Evolutionary conservation across 75 land plant species (phyloP), one percentile per base, ranked within the genome.

Genomic region (Selaginella tamariscina): DNA sequence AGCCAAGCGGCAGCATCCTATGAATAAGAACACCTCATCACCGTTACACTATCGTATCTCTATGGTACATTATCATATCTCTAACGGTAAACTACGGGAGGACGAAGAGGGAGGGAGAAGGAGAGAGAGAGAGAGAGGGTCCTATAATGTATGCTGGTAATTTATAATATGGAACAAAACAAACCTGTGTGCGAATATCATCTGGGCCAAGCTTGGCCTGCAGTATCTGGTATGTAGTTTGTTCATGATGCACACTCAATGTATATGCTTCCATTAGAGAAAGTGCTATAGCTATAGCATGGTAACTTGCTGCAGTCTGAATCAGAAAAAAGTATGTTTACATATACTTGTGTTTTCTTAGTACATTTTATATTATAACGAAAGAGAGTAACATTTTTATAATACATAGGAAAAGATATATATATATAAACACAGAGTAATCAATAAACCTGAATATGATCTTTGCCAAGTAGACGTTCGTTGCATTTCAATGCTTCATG

Each of bases 1-100:
- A 59, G 62, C 62, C 62, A 59, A n/a, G 62, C 62, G 21, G 62
- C 62, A 23, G 62, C 62, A 59, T 59, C 62, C 62, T 59, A n/a
- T 27, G n/a, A 23, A 23, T 8, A 59, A 39, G 11, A 39, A n/a
- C n/a, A n/a, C n/a, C n/a, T n/a, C n/a, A n/a, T n/a, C n/a, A n/a
- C n/a, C n/a, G n/a, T n/a, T n/a, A n/a, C n/a, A n/a, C n/a, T n/a
- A n/a, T n/a, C n/a, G n/a, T n/a, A n/a, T n/a, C n/a, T n/a, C n/a
- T n/a, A n/a, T n/a, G n/a, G n/a, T n/a, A n/a, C n/a, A n/a, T n/a
- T n/a, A n/a, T n/a, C 49, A 39, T 39, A 39, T 39, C 49, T 5
- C 15, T 5, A 5, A 39, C 15, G 49, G 15, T 5, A 39, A 15
- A 39, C 49, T 39, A 15, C 15, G 5, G 5, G 11, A 39, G 11